These are phyloP conservation scores for Geotrichum cucujoidarum DNA, from an alignment of 1,139 yeast genomes.

Conservation along the genomic window DNA sequence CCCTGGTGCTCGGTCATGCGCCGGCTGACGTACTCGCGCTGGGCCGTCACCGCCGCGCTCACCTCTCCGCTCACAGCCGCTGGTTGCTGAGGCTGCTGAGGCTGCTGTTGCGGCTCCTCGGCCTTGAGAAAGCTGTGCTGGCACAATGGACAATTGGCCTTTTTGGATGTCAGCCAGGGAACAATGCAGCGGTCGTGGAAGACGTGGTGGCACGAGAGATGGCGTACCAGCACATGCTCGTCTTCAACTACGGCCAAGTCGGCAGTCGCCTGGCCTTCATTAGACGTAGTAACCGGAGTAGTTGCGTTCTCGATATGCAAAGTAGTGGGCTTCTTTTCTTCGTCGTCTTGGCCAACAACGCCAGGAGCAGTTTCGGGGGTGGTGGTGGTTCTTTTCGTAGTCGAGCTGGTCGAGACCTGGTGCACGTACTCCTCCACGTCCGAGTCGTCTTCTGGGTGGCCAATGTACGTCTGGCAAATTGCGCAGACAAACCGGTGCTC, in stretches of 20 bases:
- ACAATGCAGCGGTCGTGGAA: slow-evolving; percentile 77
- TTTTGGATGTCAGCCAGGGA: slow-evolving; percentile 72
- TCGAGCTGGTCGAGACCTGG: background rate
- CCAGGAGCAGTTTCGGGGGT: background rate
- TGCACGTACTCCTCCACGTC: background rate
- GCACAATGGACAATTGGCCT: slow-evolving; percentile 84
- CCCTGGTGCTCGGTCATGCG: no score
- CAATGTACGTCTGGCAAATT: slow-evolving; percentile 5
- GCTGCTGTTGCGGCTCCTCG: background rate
- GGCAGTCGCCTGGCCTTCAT: background rate
- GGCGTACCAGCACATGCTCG: slow-evolving; percentile 54
- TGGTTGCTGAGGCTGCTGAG: no score
- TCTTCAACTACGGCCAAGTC: background rate
- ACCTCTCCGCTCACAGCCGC: no score
- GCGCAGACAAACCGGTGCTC: slow-evolving; percentile 4
- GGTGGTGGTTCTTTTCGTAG: no score
- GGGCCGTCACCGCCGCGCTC: no score
- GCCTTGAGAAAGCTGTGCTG: slow-evolving; percentile 37
- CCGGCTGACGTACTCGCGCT: no score
- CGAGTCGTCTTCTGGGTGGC: slow-evolving; percentile 2
- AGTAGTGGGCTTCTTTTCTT: background rate
- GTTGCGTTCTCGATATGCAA: background rate
- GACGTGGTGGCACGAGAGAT: slow-evolving; percentile 76
- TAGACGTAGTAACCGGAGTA: background rate
- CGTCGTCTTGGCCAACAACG: background rate